Percentiles rank a stretch among this genome's conserved stretches.
Evolutionary conservation across 495 filamentous ascomycete species (phyloP).

Genomic region (Annulohypoxylon nitens): DNA sequence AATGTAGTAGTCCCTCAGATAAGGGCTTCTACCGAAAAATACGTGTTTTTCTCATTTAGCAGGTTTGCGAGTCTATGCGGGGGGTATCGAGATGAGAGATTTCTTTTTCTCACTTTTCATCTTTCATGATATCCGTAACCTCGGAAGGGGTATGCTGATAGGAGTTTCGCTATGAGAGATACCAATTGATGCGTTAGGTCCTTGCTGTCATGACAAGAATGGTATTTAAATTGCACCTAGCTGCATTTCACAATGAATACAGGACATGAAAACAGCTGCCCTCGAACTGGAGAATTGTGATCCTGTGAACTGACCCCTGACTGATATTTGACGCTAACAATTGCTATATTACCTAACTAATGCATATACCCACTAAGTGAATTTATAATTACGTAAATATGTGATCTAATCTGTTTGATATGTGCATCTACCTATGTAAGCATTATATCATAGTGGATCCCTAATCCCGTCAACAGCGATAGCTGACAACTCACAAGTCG

Average conservation of each 20-base stretch:
- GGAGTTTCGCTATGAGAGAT: constrained; percentile 37
- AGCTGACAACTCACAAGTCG: constrained; percentile 17
- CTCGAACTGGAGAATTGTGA: neutral
- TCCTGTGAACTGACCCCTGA: constrained; percentile 2
- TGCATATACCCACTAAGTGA: neutral
- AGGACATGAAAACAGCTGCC: neutral
- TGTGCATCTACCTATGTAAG: constrained; percentile 29
- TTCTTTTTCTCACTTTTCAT: neutral
- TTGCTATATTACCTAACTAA: neutral
- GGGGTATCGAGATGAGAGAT: neutral
- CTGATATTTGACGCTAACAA: neutral
- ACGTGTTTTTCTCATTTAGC: constrained; percentile 17
- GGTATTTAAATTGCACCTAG: neutral
- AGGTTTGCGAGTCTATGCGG: neutral
- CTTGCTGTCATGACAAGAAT: constrained; percentile 16
- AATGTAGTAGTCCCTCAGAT: no score
- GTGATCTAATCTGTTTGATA: constrained; percentile 6
- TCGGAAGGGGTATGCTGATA: constrained; percentile 10
- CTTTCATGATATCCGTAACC: constrained; percentile 15
- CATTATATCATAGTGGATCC: constrained; percentile 41
- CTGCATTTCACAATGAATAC: neutral
- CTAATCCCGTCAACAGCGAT: constrained; percentile 15
- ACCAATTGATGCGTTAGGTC: constrained; percentile 37
- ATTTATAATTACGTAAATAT: neutral
- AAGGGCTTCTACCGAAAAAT: neutral